phyloP scores from a whole-genome alignment of 306 rosid species.

The Urtica urens region DNA sequence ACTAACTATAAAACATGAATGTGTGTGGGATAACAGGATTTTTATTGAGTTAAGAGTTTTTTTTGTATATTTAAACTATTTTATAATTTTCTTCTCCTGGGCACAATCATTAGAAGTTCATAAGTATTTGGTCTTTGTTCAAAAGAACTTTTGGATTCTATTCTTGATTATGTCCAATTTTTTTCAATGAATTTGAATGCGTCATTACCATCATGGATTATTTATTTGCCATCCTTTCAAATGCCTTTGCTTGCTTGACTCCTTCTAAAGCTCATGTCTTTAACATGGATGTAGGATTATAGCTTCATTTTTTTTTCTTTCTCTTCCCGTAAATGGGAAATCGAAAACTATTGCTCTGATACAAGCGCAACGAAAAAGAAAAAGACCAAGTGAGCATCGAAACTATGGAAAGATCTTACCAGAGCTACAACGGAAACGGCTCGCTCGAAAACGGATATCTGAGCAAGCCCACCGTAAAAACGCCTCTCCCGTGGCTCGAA shows the following conservation, averaged over 20 bases:
- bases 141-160: conserved; percentile 11
- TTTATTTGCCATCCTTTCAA: not conserved
- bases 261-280: conserved; percentile 19
- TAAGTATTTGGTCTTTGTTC: too few relatives aligned
- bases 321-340: too few relatives aligned
- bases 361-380: conserved; percentile 24
- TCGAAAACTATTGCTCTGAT: conserved; percentile 12
- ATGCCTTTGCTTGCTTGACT: conserved; percentile 8
- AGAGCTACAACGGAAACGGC: conserved; percentile 35
- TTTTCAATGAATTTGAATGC: too few relatives aligned
- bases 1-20: too few relatives aligned
- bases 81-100: too few relatives aligned
- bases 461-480: conserved; percentile 36
- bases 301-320: conserved; percentile 17
- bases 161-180: not conserved
- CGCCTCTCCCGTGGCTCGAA: conserved; percentile 64
- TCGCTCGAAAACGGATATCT: conserved; percentile 39
- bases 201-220: too few relatives aligned
- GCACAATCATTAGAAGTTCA: too few relatives aligned
- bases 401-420: conserved; percentile 42
- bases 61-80: too few relatives aligned
- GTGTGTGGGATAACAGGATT: too few relatives aligned
- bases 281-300: conserved; percentile 22
- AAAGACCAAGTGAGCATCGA: conserved; percentile 10
- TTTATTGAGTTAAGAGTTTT: too few relatives aligned